Evolutionary conservation across 345 rosid genomes (phyloP), one percentile per base, ranked within the genome.

Genomic region (Salix arbutifolia): DNA sequence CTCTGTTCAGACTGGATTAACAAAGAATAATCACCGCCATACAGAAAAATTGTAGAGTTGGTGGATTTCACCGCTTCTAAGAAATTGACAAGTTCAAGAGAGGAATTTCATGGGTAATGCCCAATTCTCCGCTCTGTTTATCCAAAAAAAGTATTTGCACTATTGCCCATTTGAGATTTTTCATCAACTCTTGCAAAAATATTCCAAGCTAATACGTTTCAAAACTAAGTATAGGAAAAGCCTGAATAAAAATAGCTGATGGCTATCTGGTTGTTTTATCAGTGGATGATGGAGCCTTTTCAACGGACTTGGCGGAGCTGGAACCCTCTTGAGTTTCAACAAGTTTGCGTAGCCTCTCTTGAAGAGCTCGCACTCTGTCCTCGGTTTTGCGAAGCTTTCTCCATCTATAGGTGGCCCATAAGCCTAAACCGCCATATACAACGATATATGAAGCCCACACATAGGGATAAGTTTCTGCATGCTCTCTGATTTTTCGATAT

Each of bases 401-500:
- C 93, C 92, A 91, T 74, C 99, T 83, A 75, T 93, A 93, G 17
- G 89, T 65, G 9, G 83, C 74, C 96, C 96, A 95, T 42, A 91
- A 89, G 70, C 76, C 87, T 25, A 93, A 87, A 70, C 93, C 93
- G 9, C 99, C 99, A 38, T 95, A 95, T 37, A 93, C 98, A 69
- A 91, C 83, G 4, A 85, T 87, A 67, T 93, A 95, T 0, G 99
- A 95, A 69, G 87, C 98, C 99, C 99, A 95, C 30, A 93, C 98
- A 31, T 88, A 95, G 4, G 97, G 98, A 75, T 88, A 94, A 62
- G 93, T 86, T 86, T 91, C 91, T 0, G 96, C 94, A 50, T 94
- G 83, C 83, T 92, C 96, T 78, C 82, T 92, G 68, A 89, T 84
- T 79, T 90, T 86, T 76, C 74, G 76, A 85, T 89, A 94, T 37